Evolutionary conservation across 495 filamentous ascomycete genomes (phyloP).

Genomic region (Aspergillus incahuasiensis): DNA sequence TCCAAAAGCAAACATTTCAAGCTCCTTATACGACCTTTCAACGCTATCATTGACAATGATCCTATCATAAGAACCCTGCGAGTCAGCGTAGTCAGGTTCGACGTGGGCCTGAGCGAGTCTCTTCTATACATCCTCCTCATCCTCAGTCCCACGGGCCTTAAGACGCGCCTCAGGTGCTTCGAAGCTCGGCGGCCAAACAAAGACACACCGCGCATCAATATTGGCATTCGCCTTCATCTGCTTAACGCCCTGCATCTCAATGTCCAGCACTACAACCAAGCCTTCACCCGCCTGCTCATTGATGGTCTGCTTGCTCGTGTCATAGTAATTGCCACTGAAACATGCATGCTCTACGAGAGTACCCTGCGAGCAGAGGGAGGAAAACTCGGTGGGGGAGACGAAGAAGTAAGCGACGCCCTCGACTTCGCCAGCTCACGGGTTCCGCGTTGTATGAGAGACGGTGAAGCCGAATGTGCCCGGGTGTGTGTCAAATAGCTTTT

Average conservation of each 20-base stretch:
- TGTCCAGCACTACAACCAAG: constrained; percentile 49
- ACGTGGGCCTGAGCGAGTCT: constrained; percentile 65
- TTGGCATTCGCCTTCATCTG: constrained; percentile 63
- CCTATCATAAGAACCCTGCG: constrained; percentile 63
- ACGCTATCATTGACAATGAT: constrained; percentile 80
- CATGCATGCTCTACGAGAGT: constrained; percentile 77
- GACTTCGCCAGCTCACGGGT: constrained; percentile 65
- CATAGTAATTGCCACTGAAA: constrained; percentile 77
- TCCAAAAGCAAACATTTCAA: constrained; percentile 48
- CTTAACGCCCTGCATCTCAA: constrained; percentile 88
- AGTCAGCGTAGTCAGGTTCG: constrained; percentile 73
- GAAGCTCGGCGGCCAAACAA: constrained; percentile 68
- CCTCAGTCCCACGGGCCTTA: constrained; percentile 70
- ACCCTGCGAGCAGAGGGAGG: constrained; percentile 53
- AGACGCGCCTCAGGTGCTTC: constrained; percentile 67
- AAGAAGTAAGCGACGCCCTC: constrained; percentile 76
- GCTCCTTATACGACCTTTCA: constrained; percentile 69
- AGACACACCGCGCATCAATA: constrained; percentile 70
- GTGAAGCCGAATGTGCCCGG: constrained; percentile 70
- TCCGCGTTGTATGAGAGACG: constrained; percentile 64
- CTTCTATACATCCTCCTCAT: constrained; percentile 64
- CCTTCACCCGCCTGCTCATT: constrained; percentile 61
- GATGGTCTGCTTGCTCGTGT: constrained; percentile 69
- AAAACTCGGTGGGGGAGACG: constrained; percentile 58
- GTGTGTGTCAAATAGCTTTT: constrained; percentile 57